Percentiles rank a stretch among this genome's conserved stretches.
These are phyloP conservation scores for Corynespora cassiicola DNA, from an alignment of 2,329 filamentous ascomycete genomes.

Conservation along the genomic window DNA sequence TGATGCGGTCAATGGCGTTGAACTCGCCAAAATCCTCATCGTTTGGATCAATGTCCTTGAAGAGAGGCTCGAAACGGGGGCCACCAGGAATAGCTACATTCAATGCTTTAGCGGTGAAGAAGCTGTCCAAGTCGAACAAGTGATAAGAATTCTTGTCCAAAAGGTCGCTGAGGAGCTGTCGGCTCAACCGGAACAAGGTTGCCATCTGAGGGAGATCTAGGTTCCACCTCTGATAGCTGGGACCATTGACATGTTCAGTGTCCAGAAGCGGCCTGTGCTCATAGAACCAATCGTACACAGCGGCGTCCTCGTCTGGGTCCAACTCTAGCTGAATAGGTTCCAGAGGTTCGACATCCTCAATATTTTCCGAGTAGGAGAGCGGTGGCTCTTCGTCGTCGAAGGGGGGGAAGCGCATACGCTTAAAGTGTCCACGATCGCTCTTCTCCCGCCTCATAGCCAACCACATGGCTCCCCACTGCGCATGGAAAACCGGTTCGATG, in stretches of 20 bases:
- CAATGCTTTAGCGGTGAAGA: slow-evolving; percentile 93
- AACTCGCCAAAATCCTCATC: slow-evolving; percentile 99
- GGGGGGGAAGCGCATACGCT: slow-evolving; percentile 97
- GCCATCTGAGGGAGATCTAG: slow-evolving; percentile 94
- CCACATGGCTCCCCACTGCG: slow-evolving; percentile 99
- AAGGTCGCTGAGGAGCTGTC: slow-evolving; percentile 87
- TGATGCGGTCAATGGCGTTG: slow-evolving; percentile 98
- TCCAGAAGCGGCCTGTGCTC: slow-evolving; percentile 91
- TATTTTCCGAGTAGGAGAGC: slow-evolving; percentile 97
- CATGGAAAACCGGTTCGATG: slow-evolving; percentile 96
- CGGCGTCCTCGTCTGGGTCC: slow-evolving; percentile 88
- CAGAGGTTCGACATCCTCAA: slow-evolving; percentile 95
- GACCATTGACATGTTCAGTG: slow-evolving; percentile 91
- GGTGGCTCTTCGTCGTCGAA: slow-evolving; percentile 99
- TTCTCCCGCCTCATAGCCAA: slow-evolving; percentile 97
- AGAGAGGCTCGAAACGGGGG: slow-evolving; percentile 93
- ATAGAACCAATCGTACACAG: slow-evolving; percentile 97
- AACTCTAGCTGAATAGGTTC: slow-evolving; percentile 99
- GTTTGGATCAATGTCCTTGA: slow-evolving; percentile 98
- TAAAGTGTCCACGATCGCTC: slow-evolving; percentile 93
- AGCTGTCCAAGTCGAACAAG: slow-evolving; percentile 94
- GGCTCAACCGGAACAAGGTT: slow-evolving; percentile 87
- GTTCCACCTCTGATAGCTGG: slow-evolving; percentile 97
- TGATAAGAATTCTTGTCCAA: slow-evolving; percentile 98
- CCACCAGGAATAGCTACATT: slow-evolving; percentile 98